These are phyloP conservation scores for Lactifluus volemus DNA, from an alignment of 768 basidiomycete species.

Conservation along the genomic window DNA sequence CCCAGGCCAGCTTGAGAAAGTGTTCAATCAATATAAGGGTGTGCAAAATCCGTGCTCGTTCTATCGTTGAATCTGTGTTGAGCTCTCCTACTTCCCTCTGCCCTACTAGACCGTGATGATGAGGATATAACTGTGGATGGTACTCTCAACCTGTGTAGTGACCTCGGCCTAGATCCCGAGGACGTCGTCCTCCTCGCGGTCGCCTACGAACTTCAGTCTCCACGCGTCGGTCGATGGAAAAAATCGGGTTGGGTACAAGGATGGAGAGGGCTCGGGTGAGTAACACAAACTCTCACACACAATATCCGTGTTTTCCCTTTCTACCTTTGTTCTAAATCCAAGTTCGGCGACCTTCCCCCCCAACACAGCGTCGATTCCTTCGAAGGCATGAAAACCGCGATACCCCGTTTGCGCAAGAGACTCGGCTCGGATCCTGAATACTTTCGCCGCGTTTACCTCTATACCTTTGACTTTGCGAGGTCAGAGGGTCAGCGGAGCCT, in stretches of 20 bases:
- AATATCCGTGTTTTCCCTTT: background rate
- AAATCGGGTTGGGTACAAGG: slow-evolving; percentile 70
- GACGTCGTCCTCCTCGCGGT: slow-evolving; percentile 77
- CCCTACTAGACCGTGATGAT: slow-evolving; percentile 40
- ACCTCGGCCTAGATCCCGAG: slow-evolving; percentile 62
- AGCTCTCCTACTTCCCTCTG: background rate
- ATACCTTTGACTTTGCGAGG: slow-evolving; percentile 75
- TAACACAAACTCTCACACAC: background rate
- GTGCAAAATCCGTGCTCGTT: slow-evolving; percentile 3
- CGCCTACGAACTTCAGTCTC: slow-evolving; percentile 75
- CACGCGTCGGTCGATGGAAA: slow-evolving; percentile 62
- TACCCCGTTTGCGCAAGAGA: slow-evolving; percentile 47
- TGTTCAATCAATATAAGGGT: slow-evolving; percentile 41
- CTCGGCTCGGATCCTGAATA: slow-evolving; percentile 58
- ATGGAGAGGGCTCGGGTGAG: slow-evolving; percentile 67
- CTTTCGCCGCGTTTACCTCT: slow-evolving; percentile 71
- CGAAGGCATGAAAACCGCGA: slow-evolving; percentile 45
- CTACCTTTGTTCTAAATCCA: too few species aligned
- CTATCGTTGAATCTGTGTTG: background rate
- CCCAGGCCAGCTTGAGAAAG: slow-evolving; percentile 29
- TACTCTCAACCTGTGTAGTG: slow-evolving; percentile 68
- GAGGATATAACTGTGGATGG: slow-evolving; percentile 70
- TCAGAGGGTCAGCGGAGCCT: slow-evolving; percentile 72
- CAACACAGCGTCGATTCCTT: slow-evolving; percentile 53
- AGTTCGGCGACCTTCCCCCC: background rate